Percentiles rank a stretch among this genome's conserved stretches.
phyloP scores from a whole-genome alignment of 495 filamentous ascomycete species.

The Lophiostoma macrostomum region DNA sequence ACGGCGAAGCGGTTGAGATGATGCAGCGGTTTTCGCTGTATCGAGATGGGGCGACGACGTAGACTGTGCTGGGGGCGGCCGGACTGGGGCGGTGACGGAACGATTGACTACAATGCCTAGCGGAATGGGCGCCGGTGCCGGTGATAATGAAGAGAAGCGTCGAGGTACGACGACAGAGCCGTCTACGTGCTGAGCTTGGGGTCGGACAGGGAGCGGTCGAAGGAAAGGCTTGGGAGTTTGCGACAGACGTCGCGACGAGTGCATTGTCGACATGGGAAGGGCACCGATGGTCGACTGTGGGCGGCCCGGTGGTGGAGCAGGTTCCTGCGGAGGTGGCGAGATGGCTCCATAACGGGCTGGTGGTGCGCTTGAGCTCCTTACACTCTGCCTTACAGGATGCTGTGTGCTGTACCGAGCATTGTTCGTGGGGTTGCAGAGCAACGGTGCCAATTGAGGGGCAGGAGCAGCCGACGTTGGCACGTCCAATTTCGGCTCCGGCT shows the following conservation, averaged over 20 bases:
- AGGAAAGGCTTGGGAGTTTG: slow-evolving; percentile 27
- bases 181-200: slow-evolving; percentile 23
- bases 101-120: slow-evolving; percentile 24
- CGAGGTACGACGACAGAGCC: slow-evolving; percentile 27
- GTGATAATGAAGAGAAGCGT: slow-evolving; percentile 27
- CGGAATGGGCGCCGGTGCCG: slow-evolving; percentile 23
- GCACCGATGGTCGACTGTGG: slow-evolving; percentile 28
- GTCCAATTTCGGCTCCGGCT: slow-evolving; percentile 2
- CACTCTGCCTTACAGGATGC: slow-evolving; percentile 1
- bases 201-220: slow-evolving; percentile 27
- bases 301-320: slow-evolving; percentile 10
- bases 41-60: slow-evolving; percentile 17
- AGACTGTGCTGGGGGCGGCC: slow-evolving; percentile 5
- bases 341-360: slow-evolving; percentile 13
- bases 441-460: not conserved
- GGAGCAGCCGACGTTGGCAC: not conserved
- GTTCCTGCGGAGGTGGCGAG: slow-evolving; percentile 20
- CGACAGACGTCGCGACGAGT: slow-evolving; percentile 9
- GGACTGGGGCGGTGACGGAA: slow-evolving; percentile 20
- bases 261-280: slow-evolving; percentile 5
- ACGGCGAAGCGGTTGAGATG: slow-evolving; percentile 27
- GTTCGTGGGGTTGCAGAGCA: slow-evolving; percentile 10
- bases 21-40: not conserved
- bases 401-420: slow-evolving; percentile 11
- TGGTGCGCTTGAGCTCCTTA: slow-evolving; percentile 31